phyloP scores from a whole-genome alignment of 2,329 filamentous ascomycete genomes.

The Colletotrichum sansevieriae region DNA sequence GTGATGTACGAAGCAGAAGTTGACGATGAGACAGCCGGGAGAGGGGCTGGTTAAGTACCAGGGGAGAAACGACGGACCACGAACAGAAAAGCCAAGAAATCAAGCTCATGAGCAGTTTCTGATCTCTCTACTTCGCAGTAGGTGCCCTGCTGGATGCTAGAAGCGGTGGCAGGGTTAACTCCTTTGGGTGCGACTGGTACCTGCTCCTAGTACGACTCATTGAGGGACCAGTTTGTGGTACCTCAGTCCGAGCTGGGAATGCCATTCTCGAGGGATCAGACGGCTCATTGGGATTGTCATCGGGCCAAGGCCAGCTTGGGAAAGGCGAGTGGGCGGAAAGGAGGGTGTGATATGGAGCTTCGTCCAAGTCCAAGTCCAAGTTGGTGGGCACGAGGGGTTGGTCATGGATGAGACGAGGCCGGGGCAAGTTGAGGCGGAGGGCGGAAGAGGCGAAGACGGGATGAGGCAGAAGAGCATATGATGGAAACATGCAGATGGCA shows the following conservation, averaged over 20 bases:
- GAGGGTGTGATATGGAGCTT: conserved; percentile 3
- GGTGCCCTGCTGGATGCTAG: not conserved
- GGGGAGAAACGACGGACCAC: not conserved
- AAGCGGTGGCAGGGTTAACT: conserved; percentile 19
- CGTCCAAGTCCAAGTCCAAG: not conserved
- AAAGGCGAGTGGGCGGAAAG: conserved; percentile 17
- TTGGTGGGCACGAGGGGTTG: conserved; percentile 5
- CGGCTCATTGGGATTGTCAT: conserved; percentile 34
- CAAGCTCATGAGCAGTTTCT: conserved; percentile 15
- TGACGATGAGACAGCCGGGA: not conserved
- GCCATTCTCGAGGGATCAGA: conserved; percentile 28
- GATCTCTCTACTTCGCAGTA: not conserved
- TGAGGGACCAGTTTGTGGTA: conserved; percentile 1
- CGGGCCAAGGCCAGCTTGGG: conserved; percentile 15
- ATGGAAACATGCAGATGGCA: not conserved
- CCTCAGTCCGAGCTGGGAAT: not conserved
- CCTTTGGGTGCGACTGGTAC: conserved; percentile 25
- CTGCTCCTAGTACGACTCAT: conserved; percentile 16
- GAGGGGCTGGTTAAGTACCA: conserved; percentile 21
- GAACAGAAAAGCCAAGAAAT: conserved; percentile 19
- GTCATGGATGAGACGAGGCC: conserved; percentile 17
- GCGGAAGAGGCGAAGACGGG: conserved; percentile 1
- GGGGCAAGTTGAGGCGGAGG: not conserved
- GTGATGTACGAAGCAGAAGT: not conserved
- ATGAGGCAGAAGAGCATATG: not conserved